These are phyloP conservation scores for Talaromyces sp. DNA, from an alignment of 2,329 filamentous ascomycete genomes.

Conservation along the genomic window DNA sequence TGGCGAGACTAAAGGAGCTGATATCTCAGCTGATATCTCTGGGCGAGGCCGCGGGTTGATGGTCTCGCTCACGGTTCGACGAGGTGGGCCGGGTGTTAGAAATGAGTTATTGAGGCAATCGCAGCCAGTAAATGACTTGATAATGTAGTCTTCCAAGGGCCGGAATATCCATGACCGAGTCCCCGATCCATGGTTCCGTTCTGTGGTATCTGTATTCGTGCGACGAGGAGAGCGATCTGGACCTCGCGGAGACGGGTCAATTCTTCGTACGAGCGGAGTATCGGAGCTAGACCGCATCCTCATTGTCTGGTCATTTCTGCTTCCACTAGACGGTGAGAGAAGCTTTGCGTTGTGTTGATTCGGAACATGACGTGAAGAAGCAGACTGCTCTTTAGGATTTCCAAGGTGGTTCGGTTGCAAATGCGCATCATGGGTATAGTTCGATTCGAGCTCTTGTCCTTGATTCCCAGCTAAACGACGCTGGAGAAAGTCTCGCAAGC, in stretches of 20 bases:
- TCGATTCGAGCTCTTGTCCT: neutral
- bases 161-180: slow-evolving; percentile 59
- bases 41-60: slow-evolving; percentile 29
- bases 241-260: slow-evolving; percentile 16
- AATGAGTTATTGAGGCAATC: slow-evolving; percentile 76
- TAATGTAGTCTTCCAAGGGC: slow-evolving; percentile 71
- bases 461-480: slow-evolving; percentile 28
- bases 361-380: neutral
- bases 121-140: slow-evolving; percentile 62
- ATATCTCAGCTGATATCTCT: slow-evolving; percentile 26
- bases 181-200: slow-evolving; percentile 33
- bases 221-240: slow-evolving; percentile 16
- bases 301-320: slow-evolving; percentile 17
- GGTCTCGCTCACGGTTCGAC: slow-evolving; percentile 42
- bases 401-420: neutral
- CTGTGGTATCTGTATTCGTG: slow-evolving; percentile 4
- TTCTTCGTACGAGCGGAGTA: slow-evolving; percentile 19
- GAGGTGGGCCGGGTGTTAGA: slow-evolving; percentile 44
- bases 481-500: slow-evolving; percentile 48
- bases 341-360: neutral
- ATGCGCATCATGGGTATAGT: neutral
- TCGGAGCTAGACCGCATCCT: slow-evolving; percentile 25
- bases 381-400: neutral
- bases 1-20: slow-evolving; percentile 23
- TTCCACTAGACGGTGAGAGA: slow-evolving; percentile 4